Evolutionary conservation across 108 stramenopile species (phyloP).

Genomic region (Cyclostephanos tholiformis): DNA sequence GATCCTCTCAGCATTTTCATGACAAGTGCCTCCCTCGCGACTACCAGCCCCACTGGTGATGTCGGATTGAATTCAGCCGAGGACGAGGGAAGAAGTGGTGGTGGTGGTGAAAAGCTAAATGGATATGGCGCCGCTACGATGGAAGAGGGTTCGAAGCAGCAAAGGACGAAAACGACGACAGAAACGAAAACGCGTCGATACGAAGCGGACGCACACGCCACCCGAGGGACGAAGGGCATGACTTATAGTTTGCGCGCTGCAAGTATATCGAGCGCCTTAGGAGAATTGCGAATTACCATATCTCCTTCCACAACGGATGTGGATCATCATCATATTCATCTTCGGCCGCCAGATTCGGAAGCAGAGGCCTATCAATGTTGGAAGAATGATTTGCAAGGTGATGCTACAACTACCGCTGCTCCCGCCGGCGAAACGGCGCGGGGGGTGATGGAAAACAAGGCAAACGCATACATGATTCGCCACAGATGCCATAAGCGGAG

Average conservation of each 20-base stretch:
- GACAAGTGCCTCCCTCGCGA: conserved; percentile 15
- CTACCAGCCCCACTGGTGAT: too few species aligned
- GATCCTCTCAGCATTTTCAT: conserved; percentile 43
- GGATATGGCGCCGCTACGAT: background rate
- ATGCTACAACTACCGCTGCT: background rate
- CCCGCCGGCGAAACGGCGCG: conserved; percentile 35
- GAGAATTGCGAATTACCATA: conserved; percentile 66
- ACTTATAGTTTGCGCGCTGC: conserved; percentile 71
- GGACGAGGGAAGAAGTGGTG: conserved; percentile 15
- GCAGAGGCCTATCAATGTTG: conserved; percentile 53
- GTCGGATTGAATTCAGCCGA: conserved; percentile 28
- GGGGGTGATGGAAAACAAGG: conserved; percentile 26
- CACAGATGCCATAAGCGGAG: conserved; percentile 42
- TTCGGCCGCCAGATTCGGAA: conserved; percentile 13
- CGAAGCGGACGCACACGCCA: conserved; percentile 80
- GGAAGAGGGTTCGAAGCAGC: background rate
- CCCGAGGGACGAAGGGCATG: conserved; percentile 77
- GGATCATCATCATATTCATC: conserved; percentile 1
- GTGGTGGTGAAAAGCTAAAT: background rate
- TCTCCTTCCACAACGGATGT: conserved; percentile 1
- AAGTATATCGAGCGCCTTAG: conserved; percentile 73
- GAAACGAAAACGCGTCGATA: conserved; percentile 31
- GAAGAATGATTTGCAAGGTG: conserved; percentile 52
- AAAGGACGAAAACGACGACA: background rate
- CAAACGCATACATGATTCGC: conserved; percentile 48